Evolutionary conservation across 2,329 filamentous ascomycete species (phyloP).

Genomic region (Aureobasidium vineae): DNA sequence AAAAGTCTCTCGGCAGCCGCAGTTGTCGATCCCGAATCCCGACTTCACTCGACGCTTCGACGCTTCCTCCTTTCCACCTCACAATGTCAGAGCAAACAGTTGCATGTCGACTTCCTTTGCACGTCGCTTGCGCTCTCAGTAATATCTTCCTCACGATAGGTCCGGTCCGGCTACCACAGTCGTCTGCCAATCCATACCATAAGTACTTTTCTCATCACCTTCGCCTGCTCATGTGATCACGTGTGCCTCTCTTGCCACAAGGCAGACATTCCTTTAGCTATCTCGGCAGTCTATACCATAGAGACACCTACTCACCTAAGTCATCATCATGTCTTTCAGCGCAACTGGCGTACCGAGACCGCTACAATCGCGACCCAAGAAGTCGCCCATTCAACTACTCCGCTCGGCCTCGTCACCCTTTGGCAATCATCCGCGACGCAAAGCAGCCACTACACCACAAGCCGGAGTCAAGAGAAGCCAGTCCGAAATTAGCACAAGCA

Average conservation of each 20-base stretch:
- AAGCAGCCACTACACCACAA: conserved; percentile 32
- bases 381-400: conserved; percentile 28
- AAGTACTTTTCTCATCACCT: neutral
- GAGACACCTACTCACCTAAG: neutral
- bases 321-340: conserved; percentile 29
- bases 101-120: neutral
- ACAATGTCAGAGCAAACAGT: neutral
- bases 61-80: neutral
- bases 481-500: conserved; percentile 29
- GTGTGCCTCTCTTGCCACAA: conserved; percentile 9
- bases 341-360: conserved; percentile 28
- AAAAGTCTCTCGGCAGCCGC: neutral
- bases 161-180: neutral
- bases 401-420: conserved; percentile 39
- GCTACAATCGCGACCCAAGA: conserved; percentile 29
- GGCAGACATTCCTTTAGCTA: conserved; percentile 6
- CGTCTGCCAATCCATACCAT: neutral
- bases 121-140: neutral
- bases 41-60: neutral
- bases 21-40: neutral
- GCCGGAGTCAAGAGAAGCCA: conserved; percentile 22
- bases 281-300: neutral
- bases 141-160: neutral
- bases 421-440: conserved; percentile 39
- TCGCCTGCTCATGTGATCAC: conserved; percentile 20